A percentile compares a stretch with the other conserved stretches of the same genome.
These are phyloP conservation scores for Rhizoclosmatium sp. DNA, from an alignment of 192 early-diverging fungal genomes.

Conservation along the genomic window DNA sequence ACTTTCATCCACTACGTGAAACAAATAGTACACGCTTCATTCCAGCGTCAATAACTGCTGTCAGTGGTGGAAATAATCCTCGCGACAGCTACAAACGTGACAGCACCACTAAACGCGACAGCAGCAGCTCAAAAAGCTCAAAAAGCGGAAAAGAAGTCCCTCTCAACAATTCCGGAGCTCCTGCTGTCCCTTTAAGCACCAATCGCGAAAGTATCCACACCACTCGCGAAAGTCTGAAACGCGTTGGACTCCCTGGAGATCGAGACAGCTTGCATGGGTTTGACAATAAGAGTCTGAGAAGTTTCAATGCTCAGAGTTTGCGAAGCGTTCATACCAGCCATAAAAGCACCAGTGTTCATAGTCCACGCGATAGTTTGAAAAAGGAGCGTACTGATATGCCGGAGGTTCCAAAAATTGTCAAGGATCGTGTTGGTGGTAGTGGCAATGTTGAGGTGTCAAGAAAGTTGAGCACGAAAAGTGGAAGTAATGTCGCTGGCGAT, in stretches of 20 bases:
- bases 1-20: neutral
- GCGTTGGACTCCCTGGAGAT: neutral
- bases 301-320: neutral
- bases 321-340: neutral
- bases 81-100: neutral
- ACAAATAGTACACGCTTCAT: neutral
- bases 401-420: neutral
- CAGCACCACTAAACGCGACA: neutral
- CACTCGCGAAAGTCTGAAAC: neutral
- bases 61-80: neutral
- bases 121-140: neutral
- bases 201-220: neutral
- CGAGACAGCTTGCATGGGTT: neutral
- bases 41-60: neutral
- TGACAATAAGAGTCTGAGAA: neutral
- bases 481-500: no score
- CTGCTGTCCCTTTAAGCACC: no score
- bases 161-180: neutral
- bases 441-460: neutral
- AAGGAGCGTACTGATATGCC: neutral
- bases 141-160: neutral
- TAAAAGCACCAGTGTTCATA: neutral
- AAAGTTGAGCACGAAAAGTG: no score
- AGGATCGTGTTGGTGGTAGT: neutral
- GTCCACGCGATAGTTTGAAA: neutral